These are phyloP conservation scores for Acacia pycnantha DNA, from an alignment of 331 rosid genomes.

Conservation along the genomic window DNA sequence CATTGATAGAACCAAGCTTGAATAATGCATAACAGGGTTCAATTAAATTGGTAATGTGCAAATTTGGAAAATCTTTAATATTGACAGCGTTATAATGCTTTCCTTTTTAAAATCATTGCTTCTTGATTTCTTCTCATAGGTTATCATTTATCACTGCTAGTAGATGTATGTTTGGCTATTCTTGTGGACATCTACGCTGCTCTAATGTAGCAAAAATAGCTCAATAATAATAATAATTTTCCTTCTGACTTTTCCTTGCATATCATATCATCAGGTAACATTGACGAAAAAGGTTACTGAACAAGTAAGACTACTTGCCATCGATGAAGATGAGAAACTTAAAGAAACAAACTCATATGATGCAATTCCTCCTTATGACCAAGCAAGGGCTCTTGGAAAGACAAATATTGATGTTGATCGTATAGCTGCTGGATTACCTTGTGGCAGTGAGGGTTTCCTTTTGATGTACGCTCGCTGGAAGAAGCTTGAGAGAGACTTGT, in stretches of 20 bases:
- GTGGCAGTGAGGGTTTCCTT: slow-evolving; percentile 97
- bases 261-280: slow-evolving; percentile 51
- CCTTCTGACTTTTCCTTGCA: background rate
- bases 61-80: background rate
- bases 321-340: slow-evolving; percentile 74
- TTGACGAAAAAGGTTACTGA: slow-evolving; percentile 91
- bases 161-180: slow-evolving; percentile 12
- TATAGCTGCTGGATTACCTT: slow-evolving; percentile 96
- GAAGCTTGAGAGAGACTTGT: slow-evolving; percentile 91
- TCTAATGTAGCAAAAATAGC: slow-evolving; percentile 15
- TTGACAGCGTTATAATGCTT: background rate
- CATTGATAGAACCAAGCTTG: background rate
- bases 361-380: slow-evolving; percentile 89
- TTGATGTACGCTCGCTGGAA: slow-evolving; percentile 98
- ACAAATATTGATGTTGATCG: slow-evolving; percentile 90
- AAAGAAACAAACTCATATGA: slow-evolving; percentile 64
- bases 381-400: slow-evolving; percentile 98
- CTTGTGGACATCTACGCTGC: slow-evolving; percentile 13
- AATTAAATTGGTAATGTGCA: background rate
- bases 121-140: background rate
- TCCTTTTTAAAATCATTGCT: slow-evolving; percentile 2
- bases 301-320: slow-evolving; percentile 87
- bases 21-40: background rate
- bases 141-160: background rate
- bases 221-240: background rate